Evolutionary conservation across 1,139 yeast genomes (phyloP), one percentile per base, ranked within the genome.

Genomic region (Protomyces gravidus): DNA sequence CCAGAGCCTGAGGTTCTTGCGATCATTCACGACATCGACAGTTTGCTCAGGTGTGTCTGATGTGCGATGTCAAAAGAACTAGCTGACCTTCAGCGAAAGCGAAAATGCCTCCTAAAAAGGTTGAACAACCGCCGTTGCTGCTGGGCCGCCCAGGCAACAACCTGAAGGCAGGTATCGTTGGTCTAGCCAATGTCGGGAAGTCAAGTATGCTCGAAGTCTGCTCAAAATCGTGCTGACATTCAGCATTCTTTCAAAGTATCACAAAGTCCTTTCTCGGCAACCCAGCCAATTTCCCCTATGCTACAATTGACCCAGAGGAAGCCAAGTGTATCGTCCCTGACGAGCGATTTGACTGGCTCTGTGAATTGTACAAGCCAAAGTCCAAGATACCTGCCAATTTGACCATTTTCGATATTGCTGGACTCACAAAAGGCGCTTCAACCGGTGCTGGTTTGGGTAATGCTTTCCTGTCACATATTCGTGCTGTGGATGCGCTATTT

Each of bases 391-490:
- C 97, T 62, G 97, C 98, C 23, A 86, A 79, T 73, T 84, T 90
- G 78, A 90, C 97, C 65, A 84, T 92, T 63, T 90, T 89, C 71
- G 98, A 92, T 77, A 92, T 92, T 78, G 98, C 98, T 62, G 98
- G 98, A 75, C 81, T 92, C 73, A 90, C 97, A 66, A 89, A 89
- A 75, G 97, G 98, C 74, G 98, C 98, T 55, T 85, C 89, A 65
- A 85, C 89, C 60, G 98, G 98, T 76, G 98, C 92, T 76, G 98
- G 98, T 72, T 82, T 92, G 68, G 98, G 98, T 73, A 94, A 92
- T 75, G 95, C 95, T 67, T 92, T 92, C 83, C 84, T 92, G 79
- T 86, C 97, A 67, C 92, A 92, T 75, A 92, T 92, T 69, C 84
- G 98, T 76, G 95, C 98, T 56, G 98, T 92, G 65, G 98, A 92